Conservation (phyloP, 495 filamentous ascomycete species). For the Hyaloscypha bicolor region DNA sequence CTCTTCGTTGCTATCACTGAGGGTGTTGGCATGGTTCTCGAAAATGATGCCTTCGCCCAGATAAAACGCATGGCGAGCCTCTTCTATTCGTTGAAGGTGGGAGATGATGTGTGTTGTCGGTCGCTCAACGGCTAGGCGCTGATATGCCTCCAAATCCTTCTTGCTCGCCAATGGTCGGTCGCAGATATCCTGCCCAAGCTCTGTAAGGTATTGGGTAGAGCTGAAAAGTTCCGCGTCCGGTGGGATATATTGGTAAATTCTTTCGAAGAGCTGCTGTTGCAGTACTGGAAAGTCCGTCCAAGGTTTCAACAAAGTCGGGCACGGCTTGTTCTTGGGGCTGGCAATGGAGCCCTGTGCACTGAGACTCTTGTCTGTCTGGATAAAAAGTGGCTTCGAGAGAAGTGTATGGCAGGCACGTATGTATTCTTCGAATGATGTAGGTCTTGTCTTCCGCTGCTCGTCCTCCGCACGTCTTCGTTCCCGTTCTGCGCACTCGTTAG, state of each 20-base stretch:
- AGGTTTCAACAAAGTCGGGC: slow-evolving; percentile 34
- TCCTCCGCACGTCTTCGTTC: no score
- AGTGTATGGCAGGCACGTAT: slow-evolving; percentile 39
- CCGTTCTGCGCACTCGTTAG: no score
- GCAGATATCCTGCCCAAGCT: slow-evolving; percentile 30
- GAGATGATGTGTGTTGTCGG: slow-evolving; percentile 39
- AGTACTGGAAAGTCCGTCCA: slow-evolving; percentile 37
- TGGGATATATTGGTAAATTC: slow-evolving; percentile 35
- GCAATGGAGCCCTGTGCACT: slow-evolving; percentile 31
- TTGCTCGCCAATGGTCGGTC: slow-evolving; percentile 37
- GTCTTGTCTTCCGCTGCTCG: no score
- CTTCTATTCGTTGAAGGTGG: slow-evolving; percentile 35
- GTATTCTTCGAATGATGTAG: slow-evolving; percentile 42
- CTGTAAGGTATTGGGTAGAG: slow-evolving; percentile 31
- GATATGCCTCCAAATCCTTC: slow-evolving; percentile 39
- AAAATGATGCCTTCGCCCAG: slow-evolving; percentile 25
- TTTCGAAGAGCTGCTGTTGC: slow-evolving; percentile 30
- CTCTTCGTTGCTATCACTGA: slow-evolving; percentile 30
- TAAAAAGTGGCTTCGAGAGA: slow-evolving; percentile 38
- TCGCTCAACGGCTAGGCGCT: slow-evolving; percentile 38
- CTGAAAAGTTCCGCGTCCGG: slow-evolving; percentile 20
- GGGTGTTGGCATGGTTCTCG: slow-evolving; percentile 37
- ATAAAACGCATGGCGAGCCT: slow-evolving; percentile 33
- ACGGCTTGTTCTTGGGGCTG: slow-evolving; percentile 34
- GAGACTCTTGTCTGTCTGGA: slow-evolving; percentile 40